Conservation (phyloP, 768 basidiomycete genomes). For the Mycena galericulata region DNA sequence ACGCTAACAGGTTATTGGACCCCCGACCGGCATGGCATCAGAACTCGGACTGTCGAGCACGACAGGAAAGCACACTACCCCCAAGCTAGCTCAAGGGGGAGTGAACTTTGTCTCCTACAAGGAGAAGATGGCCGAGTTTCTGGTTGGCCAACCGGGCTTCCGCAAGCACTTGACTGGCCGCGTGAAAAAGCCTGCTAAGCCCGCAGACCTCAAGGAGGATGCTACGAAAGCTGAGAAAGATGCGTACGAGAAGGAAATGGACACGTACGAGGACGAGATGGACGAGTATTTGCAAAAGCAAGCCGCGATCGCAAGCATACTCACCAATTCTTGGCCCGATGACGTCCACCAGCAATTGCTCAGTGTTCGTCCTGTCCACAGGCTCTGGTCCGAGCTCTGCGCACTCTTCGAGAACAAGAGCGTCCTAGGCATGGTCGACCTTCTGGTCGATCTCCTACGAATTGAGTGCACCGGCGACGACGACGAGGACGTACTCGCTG, state of each 20-base stretch:
- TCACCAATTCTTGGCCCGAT: conserved; percentile 2
- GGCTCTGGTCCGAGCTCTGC: background rate
- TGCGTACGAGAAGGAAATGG: background rate
- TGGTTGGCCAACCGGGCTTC: no score
- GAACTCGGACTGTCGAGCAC: no score
- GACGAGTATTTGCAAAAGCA: conserved; percentile 17
- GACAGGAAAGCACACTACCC: no score
- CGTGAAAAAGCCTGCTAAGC: no score
- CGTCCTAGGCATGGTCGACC: background rate
- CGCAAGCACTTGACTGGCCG: no score
- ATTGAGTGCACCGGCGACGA: conserved; percentile 6
- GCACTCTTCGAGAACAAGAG: conserved; percentile 2
- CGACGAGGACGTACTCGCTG: conserved; percentile 2
- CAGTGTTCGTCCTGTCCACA: background rate
- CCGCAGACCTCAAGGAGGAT: no score
- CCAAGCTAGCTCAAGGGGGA: no score
- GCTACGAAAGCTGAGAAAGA: no score
- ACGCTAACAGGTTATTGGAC: background rate
- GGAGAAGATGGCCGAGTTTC: no score
- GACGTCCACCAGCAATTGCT: background rate
- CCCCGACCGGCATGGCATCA: background rate
- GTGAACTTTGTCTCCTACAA: no score
- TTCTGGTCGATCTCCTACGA: conserved; percentile 1
- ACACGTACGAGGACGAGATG: conserved; percentile 9
- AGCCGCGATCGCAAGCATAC: background rate